Conservation (phyloP, 805 yeast genomes). For the Cyberlindnera petersonii region DNA sequence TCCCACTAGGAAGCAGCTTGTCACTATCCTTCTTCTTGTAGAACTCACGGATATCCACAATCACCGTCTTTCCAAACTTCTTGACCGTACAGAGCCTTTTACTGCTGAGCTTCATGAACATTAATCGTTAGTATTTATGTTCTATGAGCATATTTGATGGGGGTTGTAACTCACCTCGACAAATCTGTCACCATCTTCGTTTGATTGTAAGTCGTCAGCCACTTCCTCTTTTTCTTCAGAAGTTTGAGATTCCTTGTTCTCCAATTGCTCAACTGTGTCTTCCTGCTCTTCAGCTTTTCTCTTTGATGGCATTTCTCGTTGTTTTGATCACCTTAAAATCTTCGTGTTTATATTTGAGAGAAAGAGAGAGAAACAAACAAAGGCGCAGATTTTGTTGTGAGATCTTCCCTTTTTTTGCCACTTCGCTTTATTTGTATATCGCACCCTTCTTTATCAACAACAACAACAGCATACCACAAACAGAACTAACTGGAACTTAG, state of each 20-base stretch:
- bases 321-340: no score
- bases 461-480: no score
- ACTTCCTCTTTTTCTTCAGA: neutral
- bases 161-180: conserved; percentile 12
- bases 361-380: neutral
- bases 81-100: conserved; percentile 73
- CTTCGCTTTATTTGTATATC: no score
- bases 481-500: no score
- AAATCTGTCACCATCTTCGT: conserved; percentile 11
- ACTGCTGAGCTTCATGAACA: conserved; percentile 42
- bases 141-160: no score
- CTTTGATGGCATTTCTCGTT: conserved; percentile 7
- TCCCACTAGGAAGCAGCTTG: conserved; percentile 75
- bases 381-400: neutral
- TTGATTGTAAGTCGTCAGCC: neutral
- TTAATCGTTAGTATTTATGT: conserved; percentile 4
- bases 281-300: conserved; percentile 1
- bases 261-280: neutral
- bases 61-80: conserved; percentile 57
- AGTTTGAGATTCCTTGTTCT: neutral
- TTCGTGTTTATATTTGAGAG: neutral
- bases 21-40: conserved; percentile 63
- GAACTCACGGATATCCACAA: conserved; percentile 84
- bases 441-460: no score
- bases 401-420: no score